Base-by-base conservation (phyloP, 371 early-diverging fungal species). In the Parasitella parasitica region DNA sequence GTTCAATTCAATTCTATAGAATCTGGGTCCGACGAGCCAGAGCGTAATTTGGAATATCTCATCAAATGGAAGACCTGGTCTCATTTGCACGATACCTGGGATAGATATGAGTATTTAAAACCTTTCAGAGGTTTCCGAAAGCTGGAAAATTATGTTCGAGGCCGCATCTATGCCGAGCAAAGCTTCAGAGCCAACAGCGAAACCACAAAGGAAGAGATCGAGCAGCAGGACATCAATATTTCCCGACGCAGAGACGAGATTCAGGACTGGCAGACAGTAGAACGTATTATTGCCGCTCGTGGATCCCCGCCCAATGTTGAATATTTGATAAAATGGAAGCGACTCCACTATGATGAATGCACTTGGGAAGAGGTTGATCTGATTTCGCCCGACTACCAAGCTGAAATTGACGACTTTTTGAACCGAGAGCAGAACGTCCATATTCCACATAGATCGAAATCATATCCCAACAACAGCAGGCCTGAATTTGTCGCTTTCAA, bases 51-150 rank as follows among this genome's bases (percentile, higher is more conserved):
- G 64, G 92, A 94, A 76, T 97, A 88, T 60, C 80, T 89, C 9
- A 85, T 98, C 67, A 97, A 98, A 68, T 98, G 98, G 98, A 90
- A 90, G 72, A 86, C 89, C 4, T 88, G 86, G 83, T 93, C 95
- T 5, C 95, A 96, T 77, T 76, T 94, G 41, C 94, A 96, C 67
- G 89, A 94, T 54, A 94, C 96, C 1, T 98, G 99, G 99, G 91
- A 95, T 59, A 77, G 76, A 0, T 84, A 81, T 41, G 77, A 75
- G 9, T 76, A 81, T 30, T 84, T 97, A 22, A 74, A 73, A 12
- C 76, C 83, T 7, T 86, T 84, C 66, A 95, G 94, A 73, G 97
- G 98, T 0, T 92, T 86, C 74, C 86, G 92, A 41, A 96, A 94
- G 71, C 82, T 97, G 0, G 93, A 95, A 57, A 96, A 96, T 70